Conservation (phyloP, 2,329 filamentous ascomycete genomes). For the Fusarium acutatum region DNA sequence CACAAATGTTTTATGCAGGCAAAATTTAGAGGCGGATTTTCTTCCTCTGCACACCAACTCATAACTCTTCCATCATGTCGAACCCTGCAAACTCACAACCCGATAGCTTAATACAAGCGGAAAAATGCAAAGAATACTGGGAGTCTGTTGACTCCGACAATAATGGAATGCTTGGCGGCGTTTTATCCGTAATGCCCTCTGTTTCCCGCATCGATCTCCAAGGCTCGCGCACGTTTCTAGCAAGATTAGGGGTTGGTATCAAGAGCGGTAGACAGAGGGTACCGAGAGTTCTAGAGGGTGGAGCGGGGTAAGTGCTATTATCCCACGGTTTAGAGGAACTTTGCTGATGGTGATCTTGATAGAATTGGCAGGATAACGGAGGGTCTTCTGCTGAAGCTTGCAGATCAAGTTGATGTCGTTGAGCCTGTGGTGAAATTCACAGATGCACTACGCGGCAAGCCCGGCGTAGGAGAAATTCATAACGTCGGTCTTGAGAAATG, state of each 20-base stretch:
- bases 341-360: fast-evolving
- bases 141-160: constrained; percentile 53
- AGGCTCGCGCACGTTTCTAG: constrained; percentile 74
- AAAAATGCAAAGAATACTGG: constrained; percentile 58
- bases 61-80: neutral
- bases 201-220: constrained; percentile 73
- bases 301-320: constrained; percentile 49
- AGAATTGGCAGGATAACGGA: constrained; percentile 86
- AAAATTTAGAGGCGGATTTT: neutral
- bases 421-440: constrained; percentile 89
- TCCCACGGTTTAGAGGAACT: too few relatives aligned
- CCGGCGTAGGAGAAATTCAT: constrained; percentile 70
- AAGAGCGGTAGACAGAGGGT: constrained; percentile 46
- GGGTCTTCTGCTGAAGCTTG: constrained; percentile 75
- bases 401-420: constrained; percentile 79
- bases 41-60: neutral
- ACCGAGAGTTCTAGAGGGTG: constrained; percentile 47
- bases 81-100: neutral
- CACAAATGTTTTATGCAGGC: neutral
- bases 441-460: constrained; percentile 61
- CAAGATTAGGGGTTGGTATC: constrained; percentile 64
- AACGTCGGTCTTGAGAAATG: constrained; percentile 80
- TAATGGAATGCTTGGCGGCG: constrained; percentile 86
- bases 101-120: constrained; percentile 48
- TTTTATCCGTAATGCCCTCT: constrained; percentile 74